A percentile compares a stretch with the other conserved stretches of the same genome.
Evolutionary conservation across 2,329 filamentous ascomycete genomes (phyloP).

Genomic region (Apiospora hydei): DNA sequence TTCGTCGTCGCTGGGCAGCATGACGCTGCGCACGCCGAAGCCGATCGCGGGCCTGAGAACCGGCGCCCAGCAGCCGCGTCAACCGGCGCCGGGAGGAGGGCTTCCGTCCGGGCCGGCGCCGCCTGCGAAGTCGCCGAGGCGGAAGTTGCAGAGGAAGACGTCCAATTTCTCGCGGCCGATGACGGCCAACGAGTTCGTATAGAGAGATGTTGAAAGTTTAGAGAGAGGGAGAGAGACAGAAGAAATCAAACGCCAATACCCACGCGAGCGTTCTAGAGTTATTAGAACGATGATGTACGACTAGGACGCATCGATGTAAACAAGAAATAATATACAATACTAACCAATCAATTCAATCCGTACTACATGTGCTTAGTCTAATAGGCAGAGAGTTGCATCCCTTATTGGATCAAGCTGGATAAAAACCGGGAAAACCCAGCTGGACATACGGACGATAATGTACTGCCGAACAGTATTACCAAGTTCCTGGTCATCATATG

Average conservation of each 20-base stretch:
- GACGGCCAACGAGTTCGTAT: neutral
- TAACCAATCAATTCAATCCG: neutral
- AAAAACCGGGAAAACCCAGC: neutral
- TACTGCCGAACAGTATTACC: neutral
- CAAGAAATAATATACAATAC: neutral
- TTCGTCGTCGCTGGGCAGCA: neutral
- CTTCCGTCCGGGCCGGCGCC: neutral
- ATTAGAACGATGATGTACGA: neutral
- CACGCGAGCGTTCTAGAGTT: neutral
- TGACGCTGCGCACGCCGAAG: neutral
- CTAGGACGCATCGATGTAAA: neutral
- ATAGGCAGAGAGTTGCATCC: neutral
- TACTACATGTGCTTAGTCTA: neutral
- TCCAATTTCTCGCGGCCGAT: conserved; percentile 40
- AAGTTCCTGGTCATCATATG: neutral
- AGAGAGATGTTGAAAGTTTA: neutral
- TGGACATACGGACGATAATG: neutral
- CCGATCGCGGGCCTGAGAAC: conserved; percentile 10
- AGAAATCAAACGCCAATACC: neutral
- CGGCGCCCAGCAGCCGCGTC: neutral
- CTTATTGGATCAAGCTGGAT: neutral
- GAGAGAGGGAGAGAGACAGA: neutral
- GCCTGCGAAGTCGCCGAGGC: conserved; percentile 19
- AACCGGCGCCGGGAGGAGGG: neutral
- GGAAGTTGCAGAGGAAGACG: conserved; percentile 25